Conservation (phyloP, 1,139 yeast genomes). For the Arxiozyma heterogenica region DNA sequence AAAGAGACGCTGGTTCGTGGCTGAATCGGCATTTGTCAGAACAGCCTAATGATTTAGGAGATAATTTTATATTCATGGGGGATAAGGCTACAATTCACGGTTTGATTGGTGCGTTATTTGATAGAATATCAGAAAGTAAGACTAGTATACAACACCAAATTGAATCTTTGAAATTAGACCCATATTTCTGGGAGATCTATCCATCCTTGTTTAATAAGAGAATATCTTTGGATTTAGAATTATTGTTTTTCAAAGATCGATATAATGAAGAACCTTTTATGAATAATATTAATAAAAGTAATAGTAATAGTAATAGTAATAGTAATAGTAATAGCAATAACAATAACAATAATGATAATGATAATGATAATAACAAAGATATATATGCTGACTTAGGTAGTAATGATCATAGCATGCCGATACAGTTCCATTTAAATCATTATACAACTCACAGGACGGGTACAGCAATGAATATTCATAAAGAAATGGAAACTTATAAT, state of each 20-base stretch:
- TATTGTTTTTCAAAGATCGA: slow-evolving; percentile 8
- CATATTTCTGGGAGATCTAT: slow-evolving; percentile 80
- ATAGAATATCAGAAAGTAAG: slow-evolving; percentile 48
- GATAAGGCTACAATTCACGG: slow-evolving; percentile 58
- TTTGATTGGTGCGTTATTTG: slow-evolving; percentile 63
- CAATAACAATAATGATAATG: background rate
- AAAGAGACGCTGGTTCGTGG: slow-evolving; percentile 14
- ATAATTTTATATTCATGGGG: slow-evolving; percentile 33
- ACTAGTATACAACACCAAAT: slow-evolving; percentile 62
- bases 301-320: background rate
- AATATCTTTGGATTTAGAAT: slow-evolving; percentile 51
- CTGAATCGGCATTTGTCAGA: slow-evolving; percentile 7
- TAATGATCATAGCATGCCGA: background rate
- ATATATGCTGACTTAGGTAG: background rate
- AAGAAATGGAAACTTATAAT: background rate
- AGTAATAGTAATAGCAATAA: too few species aligned
- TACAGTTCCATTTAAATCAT: background rate
- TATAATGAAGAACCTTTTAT: background rate
- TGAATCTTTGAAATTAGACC: slow-evolving; percentile 61
- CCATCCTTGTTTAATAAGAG: slow-evolving; percentile 68
- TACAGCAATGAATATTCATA: background rate
- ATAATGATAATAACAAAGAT: background rate
- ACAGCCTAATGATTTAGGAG: slow-evolving; percentile 5
- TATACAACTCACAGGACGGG: background rate
- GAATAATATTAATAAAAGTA: background rate